These are phyloP conservation scores for Cunninghamia lanceolata DNA, from an alignment of 75 land plant species.

Conservation along the genomic window DNA sequence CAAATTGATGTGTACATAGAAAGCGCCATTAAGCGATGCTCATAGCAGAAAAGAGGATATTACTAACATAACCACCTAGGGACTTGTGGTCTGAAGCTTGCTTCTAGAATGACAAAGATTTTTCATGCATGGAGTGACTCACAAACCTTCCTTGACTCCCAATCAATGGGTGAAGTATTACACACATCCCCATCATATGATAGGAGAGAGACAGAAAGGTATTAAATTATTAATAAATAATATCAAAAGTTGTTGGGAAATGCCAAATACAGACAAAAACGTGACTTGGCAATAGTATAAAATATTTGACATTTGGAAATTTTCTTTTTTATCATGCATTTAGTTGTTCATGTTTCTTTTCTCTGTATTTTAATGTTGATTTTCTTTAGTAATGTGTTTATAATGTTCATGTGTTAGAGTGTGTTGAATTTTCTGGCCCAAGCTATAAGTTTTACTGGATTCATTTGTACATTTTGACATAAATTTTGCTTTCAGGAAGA, in stretches of 20 bases:
- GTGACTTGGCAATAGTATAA: not conserved
- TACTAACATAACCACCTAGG: not conserved
- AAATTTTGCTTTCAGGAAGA: constrained; percentile 55
- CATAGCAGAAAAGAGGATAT: not conserved
- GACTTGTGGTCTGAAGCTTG: not conserved
- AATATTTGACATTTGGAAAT: not conserved
- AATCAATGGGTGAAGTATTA: not conserved
- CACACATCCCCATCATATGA: not conserved
- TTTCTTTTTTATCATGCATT: not conserved
- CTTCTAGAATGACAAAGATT: not conserved
- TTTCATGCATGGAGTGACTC: not conserved
- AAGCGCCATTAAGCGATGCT: not conserved
- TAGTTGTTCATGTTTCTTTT: not conserved
- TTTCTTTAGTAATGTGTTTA: not conserved
- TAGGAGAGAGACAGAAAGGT: not conserved
- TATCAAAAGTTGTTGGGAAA: not conserved
- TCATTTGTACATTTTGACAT: not conserved
- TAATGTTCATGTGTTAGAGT: not conserved
- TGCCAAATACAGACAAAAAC: not conserved
- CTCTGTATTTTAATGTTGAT: not conserved
- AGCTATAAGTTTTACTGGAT: not conserved
- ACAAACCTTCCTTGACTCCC: not conserved
- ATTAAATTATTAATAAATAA: not conserved
- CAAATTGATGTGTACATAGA: not conserved
- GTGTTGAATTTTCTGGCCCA: not conserved